phyloP scores from a whole-genome alignment of 164 flowering plant species.

The Dillenia suffruticosa region DNA sequence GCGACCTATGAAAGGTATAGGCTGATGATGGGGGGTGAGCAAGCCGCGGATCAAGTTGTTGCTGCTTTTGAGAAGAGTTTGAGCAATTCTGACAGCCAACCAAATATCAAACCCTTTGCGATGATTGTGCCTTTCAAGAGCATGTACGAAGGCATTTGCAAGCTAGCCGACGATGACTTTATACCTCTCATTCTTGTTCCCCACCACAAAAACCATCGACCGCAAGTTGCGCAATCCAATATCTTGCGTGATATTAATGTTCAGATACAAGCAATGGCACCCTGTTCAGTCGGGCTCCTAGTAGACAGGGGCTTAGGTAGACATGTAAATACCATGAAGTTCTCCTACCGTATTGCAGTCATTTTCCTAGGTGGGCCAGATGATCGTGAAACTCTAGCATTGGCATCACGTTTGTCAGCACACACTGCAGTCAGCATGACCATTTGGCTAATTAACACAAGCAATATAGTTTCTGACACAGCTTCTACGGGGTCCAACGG shows the following conservation, averaged over 20 bases:
- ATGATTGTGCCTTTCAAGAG: constrained; percentile 16
- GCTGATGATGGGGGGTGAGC: too few species aligned
- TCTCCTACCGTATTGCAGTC: constrained; percentile 5
- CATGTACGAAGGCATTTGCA: constrained; percentile 17
- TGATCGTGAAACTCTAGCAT: constrained; percentile 21
- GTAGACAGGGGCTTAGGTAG: constrained; percentile 3
- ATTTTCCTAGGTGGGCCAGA: constrained; percentile 24
- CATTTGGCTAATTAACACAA: constrained; percentile 3
- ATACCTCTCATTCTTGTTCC: constrained; percentile 20
- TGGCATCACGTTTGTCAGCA: constrained; percentile 17
- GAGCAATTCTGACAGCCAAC: neutral
- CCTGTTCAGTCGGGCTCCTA: constrained; percentile 20
- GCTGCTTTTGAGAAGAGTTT: constrained; percentile 14
- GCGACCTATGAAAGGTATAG: too few species aligned
- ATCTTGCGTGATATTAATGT: constrained; percentile 1
- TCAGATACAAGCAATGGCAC: constrained; percentile 9
- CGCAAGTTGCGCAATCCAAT: neutral
- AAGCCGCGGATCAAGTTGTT: constrained; percentile 2
- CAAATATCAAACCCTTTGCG: constrained; percentile 4
- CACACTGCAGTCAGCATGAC: constrained; percentile 9
- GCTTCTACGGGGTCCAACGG: too few species aligned
- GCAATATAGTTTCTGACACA: too few species aligned
- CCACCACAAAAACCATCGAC: neutral
- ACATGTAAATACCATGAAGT: neutral
- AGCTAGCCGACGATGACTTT: constrained; percentile 7